A percentile compares a stretch with the other conserved stretches of the same genome.
Conservation (phyloP, 1,284 basidiomycete genomes). For the Rhodotorula sp. region DNA sequence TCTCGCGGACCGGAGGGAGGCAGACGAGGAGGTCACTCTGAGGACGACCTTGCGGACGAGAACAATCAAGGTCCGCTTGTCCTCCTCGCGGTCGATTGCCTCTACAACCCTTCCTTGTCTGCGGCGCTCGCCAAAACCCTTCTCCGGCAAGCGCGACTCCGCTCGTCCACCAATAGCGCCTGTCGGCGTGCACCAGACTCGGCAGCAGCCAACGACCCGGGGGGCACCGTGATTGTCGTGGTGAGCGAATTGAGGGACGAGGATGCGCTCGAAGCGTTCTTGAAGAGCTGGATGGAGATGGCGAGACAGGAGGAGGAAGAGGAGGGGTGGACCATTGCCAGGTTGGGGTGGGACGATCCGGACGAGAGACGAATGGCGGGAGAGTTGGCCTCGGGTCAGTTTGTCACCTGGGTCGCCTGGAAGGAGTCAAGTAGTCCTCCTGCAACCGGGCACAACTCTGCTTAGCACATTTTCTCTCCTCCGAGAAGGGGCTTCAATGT, state of each 20-base stretch:
- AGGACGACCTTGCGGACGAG: not conserved
- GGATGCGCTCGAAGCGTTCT: conserved; percentile 33
- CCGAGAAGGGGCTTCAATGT: not conserved
- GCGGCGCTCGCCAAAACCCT: conserved; percentile 31
- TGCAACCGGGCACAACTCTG: too few species aligned
- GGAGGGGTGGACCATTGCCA: conserved; percentile 19
- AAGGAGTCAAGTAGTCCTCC: not conserved
- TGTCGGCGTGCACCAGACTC: too few species aligned
- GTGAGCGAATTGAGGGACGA: conserved; percentile 32
- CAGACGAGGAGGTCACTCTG: not conserved
- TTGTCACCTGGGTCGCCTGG: conserved; percentile 30
- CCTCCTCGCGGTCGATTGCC: conserved; percentile 38
- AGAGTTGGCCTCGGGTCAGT: conserved; percentile 2
- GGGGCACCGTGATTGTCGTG: conserved; percentile 25
- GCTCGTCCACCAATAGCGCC: not conserved
- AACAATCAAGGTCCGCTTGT: not conserved
- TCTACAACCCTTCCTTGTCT: conserved; percentile 40
- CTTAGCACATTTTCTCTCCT: too few species aligned
- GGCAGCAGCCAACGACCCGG: too few species aligned
- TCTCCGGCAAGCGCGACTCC: conserved; percentile 1
- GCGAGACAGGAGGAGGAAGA: not conserved
- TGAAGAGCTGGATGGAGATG: conserved; percentile 16
- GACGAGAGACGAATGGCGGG: not conserved
- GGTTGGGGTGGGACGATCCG: conserved; percentile 11
- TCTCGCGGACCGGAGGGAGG: not conserved